Percentiles rank a stretch among this genome's conserved stretches.
These are phyloP conservation scores for Candida frijolesensis DNA, from an alignment of 1,139 yeast species.

Conservation along the genomic window DNA sequence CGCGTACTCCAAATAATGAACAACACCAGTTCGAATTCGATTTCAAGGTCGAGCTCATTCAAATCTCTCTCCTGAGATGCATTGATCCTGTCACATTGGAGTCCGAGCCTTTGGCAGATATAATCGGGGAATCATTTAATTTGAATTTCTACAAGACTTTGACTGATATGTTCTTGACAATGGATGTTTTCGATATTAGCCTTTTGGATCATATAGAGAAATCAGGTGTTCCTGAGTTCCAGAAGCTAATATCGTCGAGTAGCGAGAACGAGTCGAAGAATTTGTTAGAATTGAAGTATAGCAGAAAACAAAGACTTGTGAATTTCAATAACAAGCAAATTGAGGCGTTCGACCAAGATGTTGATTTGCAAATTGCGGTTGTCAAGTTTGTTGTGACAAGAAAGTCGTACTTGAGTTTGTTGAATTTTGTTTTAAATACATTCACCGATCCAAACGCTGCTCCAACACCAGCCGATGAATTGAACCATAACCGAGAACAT, in stretches of 20 bases:
- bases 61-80: slow-evolving; percentile 69
- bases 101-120: slow-evolving; percentile 70
- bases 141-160: slow-evolving; percentile 63
- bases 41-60: slow-evolving; percentile 65
- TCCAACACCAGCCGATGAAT: slow-evolving; percentile 65
- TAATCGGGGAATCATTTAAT: slow-evolving; percentile 66
- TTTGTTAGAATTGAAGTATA: slow-evolving; percentile 64
- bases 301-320: slow-evolving; percentile 63
- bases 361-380: slow-evolving; percentile 77
- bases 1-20: slow-evolving; percentile 16
- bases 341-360: slow-evolving; percentile 77
- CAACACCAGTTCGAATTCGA: slow-evolving; percentile 74
- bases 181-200: slow-evolving; percentile 64
- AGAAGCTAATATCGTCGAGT: slow-evolving; percentile 71
- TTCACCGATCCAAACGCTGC: slow-evolving; percentile 81
- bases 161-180: slow-evolving; percentile 65
- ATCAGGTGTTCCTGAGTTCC: slow-evolving; percentile 64
- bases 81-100: slow-evolving; percentile 59
- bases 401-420: slow-evolving; percentile 71
- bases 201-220: slow-evolving; percentile 76
- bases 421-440: slow-evolving; percentile 83
- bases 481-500: slow-evolving; percentile 63
- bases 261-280: slow-evolving; percentile 43
- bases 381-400: slow-evolving; percentile 77
- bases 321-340: slow-evolving; percentile 55